phyloP scores from a whole-genome alignment of 208 protist genomes.

The Phytomonas sp. region DNA sequence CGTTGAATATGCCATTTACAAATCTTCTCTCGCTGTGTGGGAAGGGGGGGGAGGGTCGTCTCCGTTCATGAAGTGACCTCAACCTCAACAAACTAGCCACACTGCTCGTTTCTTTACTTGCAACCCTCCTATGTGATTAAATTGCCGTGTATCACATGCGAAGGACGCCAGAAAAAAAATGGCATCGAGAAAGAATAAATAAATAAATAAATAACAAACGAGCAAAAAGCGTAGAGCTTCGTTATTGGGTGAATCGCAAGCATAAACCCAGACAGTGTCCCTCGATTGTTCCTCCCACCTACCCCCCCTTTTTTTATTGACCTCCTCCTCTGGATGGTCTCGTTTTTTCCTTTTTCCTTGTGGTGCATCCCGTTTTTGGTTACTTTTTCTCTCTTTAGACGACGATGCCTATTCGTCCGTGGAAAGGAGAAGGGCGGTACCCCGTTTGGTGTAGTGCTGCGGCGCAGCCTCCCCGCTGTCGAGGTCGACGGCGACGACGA shows the following conservation, averaged over 20 bases:
- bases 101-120: neutral
- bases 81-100: neutral
- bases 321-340: too few species aligned
- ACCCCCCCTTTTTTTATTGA: neutral
- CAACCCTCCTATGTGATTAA: neutral
- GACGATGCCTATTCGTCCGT: slow-evolving; percentile 70
- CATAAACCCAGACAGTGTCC: neutral
- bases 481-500: slow-evolving; percentile 94
- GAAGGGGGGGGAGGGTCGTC: neutral
- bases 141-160: neutral
- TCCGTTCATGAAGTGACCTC: neutral
- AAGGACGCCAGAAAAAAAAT: slow-evolving; percentile 1
- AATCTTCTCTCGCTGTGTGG: too few species aligned
- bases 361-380: too few species aligned
- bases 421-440: slow-evolving; percentile 95
- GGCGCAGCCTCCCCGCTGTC: slow-evolving; percentile 85
- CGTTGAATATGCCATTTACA: too few species aligned
- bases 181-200: neutral
- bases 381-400: neutral
- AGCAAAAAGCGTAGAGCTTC: too few species aligned
- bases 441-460: slow-evolving; percentile 96
- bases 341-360: neutral
- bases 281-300: neutral
- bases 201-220: slow-evolving; percentile 1
- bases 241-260: too few species aligned